phyloP scores from a whole-genome alignment of 192 early-diverging fungal genomes.

The Backusella liffmaniae region DNA sequence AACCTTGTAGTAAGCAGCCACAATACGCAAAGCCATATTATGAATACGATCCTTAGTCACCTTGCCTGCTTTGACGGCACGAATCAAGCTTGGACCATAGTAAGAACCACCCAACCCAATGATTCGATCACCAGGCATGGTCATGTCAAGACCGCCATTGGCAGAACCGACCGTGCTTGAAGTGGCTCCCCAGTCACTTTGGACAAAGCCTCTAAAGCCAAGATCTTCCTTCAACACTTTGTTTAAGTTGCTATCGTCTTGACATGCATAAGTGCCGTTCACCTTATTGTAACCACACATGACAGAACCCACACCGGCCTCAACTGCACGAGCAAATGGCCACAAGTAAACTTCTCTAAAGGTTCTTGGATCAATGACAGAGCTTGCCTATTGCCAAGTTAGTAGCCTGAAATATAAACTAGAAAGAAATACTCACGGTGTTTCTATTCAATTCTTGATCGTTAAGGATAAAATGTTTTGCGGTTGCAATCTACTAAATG shows the following conservation, averaged over 20 bases:
- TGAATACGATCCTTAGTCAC: background rate
- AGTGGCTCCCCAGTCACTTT: slow-evolving; percentile 47
- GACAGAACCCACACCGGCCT: slow-evolving; percentile 53
- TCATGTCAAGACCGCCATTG: slow-evolving; percentile 53
- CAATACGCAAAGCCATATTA: slow-evolving; percentile 20
- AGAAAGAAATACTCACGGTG: background rate
- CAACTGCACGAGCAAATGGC: slow-evolving; percentile 55
- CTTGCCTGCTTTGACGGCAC: background rate
- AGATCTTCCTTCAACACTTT: slow-evolving; percentile 47
- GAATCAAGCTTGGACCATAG: slow-evolving; percentile 13
- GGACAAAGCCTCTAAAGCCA: slow-evolving; percentile 52
- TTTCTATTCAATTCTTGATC: slow-evolving; percentile 25
- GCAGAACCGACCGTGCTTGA: slow-evolving; percentile 19
- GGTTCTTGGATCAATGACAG: slow-evolving; percentile 52
- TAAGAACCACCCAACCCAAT: background rate
- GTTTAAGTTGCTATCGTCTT: slow-evolving; percentile 41
- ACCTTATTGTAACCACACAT: slow-evolving; percentile 67
- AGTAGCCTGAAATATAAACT: too few relatives aligned
- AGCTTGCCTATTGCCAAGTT: slow-evolving; percentile 4
- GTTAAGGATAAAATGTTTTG: slow-evolving; percentile 25
- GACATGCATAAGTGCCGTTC: slow-evolving; percentile 53
- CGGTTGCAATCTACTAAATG: background rate
- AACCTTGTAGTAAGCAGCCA: slow-evolving; percentile 12
- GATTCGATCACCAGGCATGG: slow-evolving; percentile 51
- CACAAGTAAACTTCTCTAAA: slow-evolving; percentile 60